These are phyloP conservation scores for Beauveria sp. DNA, from an alignment of 2,329 filamentous ascomycete species.

Conservation along the genomic window DNA sequence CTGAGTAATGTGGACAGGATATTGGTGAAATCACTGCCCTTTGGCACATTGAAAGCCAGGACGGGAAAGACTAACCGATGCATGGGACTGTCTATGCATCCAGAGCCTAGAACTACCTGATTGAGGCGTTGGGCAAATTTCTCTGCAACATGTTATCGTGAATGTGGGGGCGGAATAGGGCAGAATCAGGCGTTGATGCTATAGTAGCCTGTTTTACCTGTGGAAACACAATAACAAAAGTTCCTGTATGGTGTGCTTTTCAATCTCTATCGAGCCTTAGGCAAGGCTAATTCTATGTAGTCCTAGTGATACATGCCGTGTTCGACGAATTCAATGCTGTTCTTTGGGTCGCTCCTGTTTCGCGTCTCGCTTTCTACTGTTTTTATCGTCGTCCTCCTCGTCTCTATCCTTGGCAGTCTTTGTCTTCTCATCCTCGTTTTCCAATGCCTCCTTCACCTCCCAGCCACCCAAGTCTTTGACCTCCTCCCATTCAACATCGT, in stretches of 20 bases:
- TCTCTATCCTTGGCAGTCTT: constrained; percentile 29
- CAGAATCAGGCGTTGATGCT: background rate
- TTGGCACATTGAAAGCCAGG: background rate
- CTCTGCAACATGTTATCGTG: background rate
- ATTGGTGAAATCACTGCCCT: background rate
- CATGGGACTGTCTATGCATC: background rate
- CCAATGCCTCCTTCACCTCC: constrained; percentile 50
- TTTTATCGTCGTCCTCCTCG: constrained; percentile 31
- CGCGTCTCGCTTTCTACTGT: constrained; percentile 24
- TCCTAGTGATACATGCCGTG: background rate
- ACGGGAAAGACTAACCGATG: background rate
- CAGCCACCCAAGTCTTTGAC: constrained; percentile 63
- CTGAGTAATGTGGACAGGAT: background rate
- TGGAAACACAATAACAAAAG: too few relatives aligned
- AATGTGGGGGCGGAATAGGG: background rate
- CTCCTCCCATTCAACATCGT: constrained; percentile 88
- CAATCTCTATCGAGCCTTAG: background rate
- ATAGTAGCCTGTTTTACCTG: too few relatives aligned
- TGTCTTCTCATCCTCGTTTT: constrained; percentile 40
- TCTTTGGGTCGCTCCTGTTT: constrained; percentile 17
- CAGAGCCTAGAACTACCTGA: background rate
- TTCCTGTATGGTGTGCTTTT: background rate
- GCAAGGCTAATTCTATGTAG: background rate
- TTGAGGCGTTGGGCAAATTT: background rate
- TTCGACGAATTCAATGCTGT: background rate